phyloP scores from a whole-genome alignment of 2,329 filamentous ascomycete genomes.

The Mycosphaerella sp. region DNA sequence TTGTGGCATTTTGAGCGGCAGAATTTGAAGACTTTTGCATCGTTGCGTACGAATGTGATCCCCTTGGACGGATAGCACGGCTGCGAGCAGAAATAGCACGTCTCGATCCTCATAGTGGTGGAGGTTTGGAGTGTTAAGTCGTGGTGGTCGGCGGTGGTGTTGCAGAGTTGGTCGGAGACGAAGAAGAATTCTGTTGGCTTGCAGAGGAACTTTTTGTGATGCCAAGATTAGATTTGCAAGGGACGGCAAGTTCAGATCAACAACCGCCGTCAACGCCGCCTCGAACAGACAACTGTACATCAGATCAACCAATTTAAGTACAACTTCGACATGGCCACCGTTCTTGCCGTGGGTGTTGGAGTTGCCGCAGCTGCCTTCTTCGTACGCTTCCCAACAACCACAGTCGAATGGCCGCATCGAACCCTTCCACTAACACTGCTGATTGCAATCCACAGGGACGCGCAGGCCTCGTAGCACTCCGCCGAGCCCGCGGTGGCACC shows the following conservation, averaged over 20 bases:
- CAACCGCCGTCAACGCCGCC: not conserved
- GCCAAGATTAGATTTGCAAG: not conserved
- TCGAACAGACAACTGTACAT: not conserved
- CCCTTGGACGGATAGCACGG: slow-evolving; percentile 60
- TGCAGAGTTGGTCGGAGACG: not conserved
- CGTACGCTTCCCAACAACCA: slow-evolving; percentile 38
- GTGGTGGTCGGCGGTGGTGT: not conserved
- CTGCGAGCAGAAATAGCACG: slow-evolving; percentile 65
- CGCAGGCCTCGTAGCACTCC: slow-evolving; percentile 82
- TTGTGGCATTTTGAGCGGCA: slow-evolving; percentile 64
- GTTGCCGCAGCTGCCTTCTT: slow-evolving; percentile 61
- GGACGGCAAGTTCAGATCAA: not conserved
- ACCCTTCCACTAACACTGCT: slow-evolving; percentile 7
- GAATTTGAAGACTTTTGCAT: slow-evolving; percentile 61
- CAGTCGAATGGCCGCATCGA: not conserved
- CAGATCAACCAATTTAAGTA: not conserved
- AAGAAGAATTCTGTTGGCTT: not conserved
- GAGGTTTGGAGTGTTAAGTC: not conserved
- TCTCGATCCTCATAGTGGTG: slow-evolving; percentile 48
- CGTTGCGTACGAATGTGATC: slow-evolving; percentile 63
- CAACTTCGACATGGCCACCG: slow-evolving; percentile 50
- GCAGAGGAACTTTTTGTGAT: not conserved
- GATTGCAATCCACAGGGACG: slow-evolving; percentile 59
- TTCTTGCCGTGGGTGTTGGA: slow-evolving; percentile 54
- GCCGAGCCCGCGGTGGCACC: slow-evolving; percentile 67